Base-by-base conservation (phyloP, 768 basidiomycete genomes). In the Pleurotus giganteus region DNA sequence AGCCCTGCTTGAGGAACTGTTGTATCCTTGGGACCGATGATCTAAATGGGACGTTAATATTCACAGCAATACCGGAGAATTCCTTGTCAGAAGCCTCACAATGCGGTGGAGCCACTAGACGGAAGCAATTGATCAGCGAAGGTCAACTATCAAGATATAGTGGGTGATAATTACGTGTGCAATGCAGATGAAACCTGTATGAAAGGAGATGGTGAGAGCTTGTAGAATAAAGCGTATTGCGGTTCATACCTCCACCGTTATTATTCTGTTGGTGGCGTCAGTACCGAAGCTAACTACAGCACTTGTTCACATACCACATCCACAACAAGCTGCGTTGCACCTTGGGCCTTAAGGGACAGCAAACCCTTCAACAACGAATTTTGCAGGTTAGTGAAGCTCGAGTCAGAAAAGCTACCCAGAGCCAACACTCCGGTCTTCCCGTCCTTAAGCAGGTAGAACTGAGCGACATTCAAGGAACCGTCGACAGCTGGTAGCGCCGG, bases 1-100 rank as follows among this genome's bases (percentile, higher is more conserved):
- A 84, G 66, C 0, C 81, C 81, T 28, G 81, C 78, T 63, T 84
- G 80, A n/a, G 82, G 81, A 32, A 74, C 76, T 0, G 80, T 81
- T 1, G 74, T 77, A 21, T 65, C 53, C 62, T 77, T 83, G 3
- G 81, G 78, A 44, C 37, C 52, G n/a, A 53, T 44, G 5, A 44
- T 53, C 52, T 53, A 23, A 53, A 41, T 28, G 13, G 2, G 2
- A 3, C 15, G 19, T 47, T 15, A 2, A 36, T 37, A 36, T 17
- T 31, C 32, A 37, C 3, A 21, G 31, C 31, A 36, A 7, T 51
- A 36, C n/a, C 9, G 12, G 32, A 45, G n/a, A 41, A 17, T 17
- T 11, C 13, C 7, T 32, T 6, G 6, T 6, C 13, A 26, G 5
- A 32, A 32, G 6, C 51, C 58, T 43, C 21, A 63, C 61, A 54